These are phyloP conservation scores for Pyrenophora seminiperda DNA, from an alignment of 2,329 filamentous ascomycete species.

Conservation along the genomic window DNA sequence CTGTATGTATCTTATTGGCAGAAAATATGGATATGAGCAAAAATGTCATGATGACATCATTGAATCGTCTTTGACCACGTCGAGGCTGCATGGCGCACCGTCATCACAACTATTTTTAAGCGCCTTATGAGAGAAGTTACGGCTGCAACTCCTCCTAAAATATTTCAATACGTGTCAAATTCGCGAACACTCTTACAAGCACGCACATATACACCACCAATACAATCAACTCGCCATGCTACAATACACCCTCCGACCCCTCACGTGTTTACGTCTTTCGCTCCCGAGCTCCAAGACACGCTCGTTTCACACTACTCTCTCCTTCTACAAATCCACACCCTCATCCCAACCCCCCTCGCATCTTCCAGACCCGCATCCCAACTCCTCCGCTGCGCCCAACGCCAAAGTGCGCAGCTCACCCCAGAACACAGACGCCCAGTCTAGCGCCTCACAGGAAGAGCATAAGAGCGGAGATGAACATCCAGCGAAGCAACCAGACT, in stretches of 20 bases:
- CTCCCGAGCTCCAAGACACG: not conserved
- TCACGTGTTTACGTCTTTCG: too few relatives aligned
- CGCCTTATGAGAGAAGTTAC: too few relatives aligned
- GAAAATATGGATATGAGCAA: not conserved
- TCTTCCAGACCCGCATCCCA: slow-evolving; percentile 22
- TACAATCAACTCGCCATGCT: too few relatives aligned
- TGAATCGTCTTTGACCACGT: not conserved
- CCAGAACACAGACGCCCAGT: slow-evolving; percentile 38
- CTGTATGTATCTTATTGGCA: too few relatives aligned
- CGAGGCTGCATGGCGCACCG: not conserved
- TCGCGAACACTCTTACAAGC: too few relatives aligned
- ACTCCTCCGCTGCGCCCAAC: slow-evolving; percentile 31
- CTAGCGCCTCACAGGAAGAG: slow-evolving; percentile 37
- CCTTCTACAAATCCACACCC: slow-evolving; percentile 23
- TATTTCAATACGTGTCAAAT: too few relatives aligned
- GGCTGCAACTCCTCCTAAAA: too few relatives aligned
- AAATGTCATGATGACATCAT: slow-evolving; percentile 20
- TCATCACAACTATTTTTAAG: not conserved
- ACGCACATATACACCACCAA: too few relatives aligned
- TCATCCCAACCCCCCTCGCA: slow-evolving; percentile 24
- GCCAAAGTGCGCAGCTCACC: slow-evolving; percentile 29
- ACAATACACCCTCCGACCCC: too few relatives aligned
- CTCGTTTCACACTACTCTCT: slow-evolving; percentile 13
- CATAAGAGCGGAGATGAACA: slow-evolving; percentile 41
- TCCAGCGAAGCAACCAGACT: slow-evolving; percentile 48